phyloP scores from a whole-genome alignment of 2,329 filamentous ascomycete genomes.

The Venturia nashicola region DNA sequence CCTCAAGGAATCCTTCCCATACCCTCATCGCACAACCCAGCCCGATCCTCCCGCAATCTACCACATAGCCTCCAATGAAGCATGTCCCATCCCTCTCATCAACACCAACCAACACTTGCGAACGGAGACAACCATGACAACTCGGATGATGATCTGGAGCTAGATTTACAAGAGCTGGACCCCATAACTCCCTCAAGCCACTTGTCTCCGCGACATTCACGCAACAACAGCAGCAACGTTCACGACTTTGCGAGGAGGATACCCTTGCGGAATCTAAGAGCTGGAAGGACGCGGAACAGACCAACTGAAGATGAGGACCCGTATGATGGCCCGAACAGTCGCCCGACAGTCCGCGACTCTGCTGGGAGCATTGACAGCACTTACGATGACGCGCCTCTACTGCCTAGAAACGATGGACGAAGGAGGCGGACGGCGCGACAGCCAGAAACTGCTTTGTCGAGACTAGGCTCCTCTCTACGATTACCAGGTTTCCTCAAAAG shows the following conservation, averaged over 20 bases:
- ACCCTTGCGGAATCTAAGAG: slow-evolving; percentile 52
- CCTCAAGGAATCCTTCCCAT: no score
- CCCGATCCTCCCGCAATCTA: background rate
- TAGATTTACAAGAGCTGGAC: slow-evolving; percentile 72
- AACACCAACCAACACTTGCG: slow-evolving; percentile 41
- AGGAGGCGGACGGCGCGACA: slow-evolving; percentile 2
- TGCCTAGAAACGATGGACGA: slow-evolving; percentile 28
- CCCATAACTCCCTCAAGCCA: slow-evolving; percentile 31
- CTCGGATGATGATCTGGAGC: slow-evolving; percentile 59
- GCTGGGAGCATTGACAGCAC: slow-evolving; percentile 40
- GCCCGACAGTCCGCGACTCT: slow-evolving; percentile 43
- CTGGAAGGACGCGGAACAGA: slow-evolving; percentile 28
- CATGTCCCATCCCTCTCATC: slow-evolving; percentile 32
- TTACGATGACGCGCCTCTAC: slow-evolving; percentile 64
- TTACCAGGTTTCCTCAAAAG: slow-evolving; percentile 53
- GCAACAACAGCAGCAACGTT: slow-evolving; percentile 16
- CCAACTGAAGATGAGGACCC: slow-evolving; percentile 51
- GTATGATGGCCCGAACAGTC: slow-evolving; percentile 44
- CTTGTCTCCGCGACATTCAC: slow-evolving; percentile 19
- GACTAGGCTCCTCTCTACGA: slow-evolving; percentile 41
- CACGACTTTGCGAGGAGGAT: slow-evolving; percentile 43
- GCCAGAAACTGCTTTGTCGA: slow-evolving; percentile 26
- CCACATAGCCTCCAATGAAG: slow-evolving; percentile 15
- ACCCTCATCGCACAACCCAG: background rate
- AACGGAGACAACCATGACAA: slow-evolving; percentile 44